Base-by-base conservation (phyloP, 139 green algal genomes). In the Limnomonas spitsbergensis region DNA sequence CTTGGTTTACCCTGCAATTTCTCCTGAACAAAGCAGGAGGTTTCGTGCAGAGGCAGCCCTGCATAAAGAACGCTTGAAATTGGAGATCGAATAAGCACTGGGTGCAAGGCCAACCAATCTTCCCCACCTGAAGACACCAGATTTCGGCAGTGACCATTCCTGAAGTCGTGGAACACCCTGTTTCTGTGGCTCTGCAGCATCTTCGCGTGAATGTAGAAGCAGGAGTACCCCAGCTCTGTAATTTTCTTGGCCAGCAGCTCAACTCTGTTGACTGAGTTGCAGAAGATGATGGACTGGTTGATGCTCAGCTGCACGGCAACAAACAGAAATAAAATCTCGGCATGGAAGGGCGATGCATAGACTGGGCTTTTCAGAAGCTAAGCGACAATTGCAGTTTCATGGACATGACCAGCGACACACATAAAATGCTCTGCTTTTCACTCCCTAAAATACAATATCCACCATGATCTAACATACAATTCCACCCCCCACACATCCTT, bases 201-300 rank as follows among this genome's bases (percentile, higher is more conserved):
- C 88, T 99, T 99, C 37, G 96, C 96, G 82, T 99, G 96, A 85
- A 99, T 99, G 91, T 99, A 99, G 90, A 98, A 99, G 92, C 96
- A 99, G 20, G 89, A 97, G 88, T 99, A 99, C 42, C 96, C 96
- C 53, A 99, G 93, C 91, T 99, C 96, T 0, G 96, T 99, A 81
- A 99, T 98, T 85, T 98, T 99, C 88, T 98, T 99, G 53, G 96
- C 96, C 71, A 99, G 91, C 77, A 99, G 89, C 89, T 99, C 96
- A 77, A 99, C 96, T 35, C 92, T 91, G 84, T 98, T 98, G 36
- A 98, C 96, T 27, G 89, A 97, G 93, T 99, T 99, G 93, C 96
- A 99, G 87, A 99, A 99, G 81, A 99, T 99, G 88, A 99, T 99
- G 77, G 92, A 98, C 88, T 98, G 95, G 88, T 97, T 98, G 87